Evolutionary conservation across 164 flowering plant species (phyloP).

Genomic region (Vitis amurensis): DNA sequence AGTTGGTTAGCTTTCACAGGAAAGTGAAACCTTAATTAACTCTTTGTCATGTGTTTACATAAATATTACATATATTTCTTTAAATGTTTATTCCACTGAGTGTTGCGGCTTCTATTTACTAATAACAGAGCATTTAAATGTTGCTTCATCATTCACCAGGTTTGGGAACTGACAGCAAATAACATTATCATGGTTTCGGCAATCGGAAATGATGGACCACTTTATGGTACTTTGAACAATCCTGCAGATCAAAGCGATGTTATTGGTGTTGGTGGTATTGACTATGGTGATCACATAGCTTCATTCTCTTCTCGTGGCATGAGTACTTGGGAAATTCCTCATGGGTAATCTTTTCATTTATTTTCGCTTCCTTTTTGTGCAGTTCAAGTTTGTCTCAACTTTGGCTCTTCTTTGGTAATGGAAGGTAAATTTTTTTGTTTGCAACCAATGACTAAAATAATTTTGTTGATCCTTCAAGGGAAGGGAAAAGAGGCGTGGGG

Average conservation of each 20-base stretch:
- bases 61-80: too few relatives aligned
- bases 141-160: slow-evolving; percentile 40
- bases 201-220: slow-evolving; percentile 99
- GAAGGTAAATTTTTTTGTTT: too few relatives aligned
- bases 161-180: slow-evolving; percentile 97
- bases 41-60: too few relatives aligned
- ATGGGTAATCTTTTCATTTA: slow-evolving; percentile 64
- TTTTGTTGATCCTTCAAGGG: too few relatives aligned
- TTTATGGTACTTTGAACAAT: slow-evolving; percentile 97
- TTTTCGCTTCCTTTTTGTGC: neutral
- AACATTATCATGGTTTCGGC: slow-evolving; percentile 99
- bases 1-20: too few relatives aligned
- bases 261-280: slow-evolving; percentile 99
- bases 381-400: neutral
- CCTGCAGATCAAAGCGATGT: slow-evolving; percentile 99
- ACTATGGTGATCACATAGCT: slow-evolving; percentile 92
- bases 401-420: neutral
- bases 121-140: too few relatives aligned
- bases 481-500: too few relatives aligned
- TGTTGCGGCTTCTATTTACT: too few relatives aligned
- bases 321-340: slow-evolving; percentile 99
- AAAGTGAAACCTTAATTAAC: too few relatives aligned
- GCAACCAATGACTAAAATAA: too few relatives aligned
- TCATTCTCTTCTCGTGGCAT: slow-evolving; percentile 99
- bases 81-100: too few relatives aligned